Percentiles rank a stretch among this genome's conserved stretches.
phyloP scores from a whole-genome alignment of 2,329 filamentous ascomycete genomes.

The Diatrype stigma region DNA sequence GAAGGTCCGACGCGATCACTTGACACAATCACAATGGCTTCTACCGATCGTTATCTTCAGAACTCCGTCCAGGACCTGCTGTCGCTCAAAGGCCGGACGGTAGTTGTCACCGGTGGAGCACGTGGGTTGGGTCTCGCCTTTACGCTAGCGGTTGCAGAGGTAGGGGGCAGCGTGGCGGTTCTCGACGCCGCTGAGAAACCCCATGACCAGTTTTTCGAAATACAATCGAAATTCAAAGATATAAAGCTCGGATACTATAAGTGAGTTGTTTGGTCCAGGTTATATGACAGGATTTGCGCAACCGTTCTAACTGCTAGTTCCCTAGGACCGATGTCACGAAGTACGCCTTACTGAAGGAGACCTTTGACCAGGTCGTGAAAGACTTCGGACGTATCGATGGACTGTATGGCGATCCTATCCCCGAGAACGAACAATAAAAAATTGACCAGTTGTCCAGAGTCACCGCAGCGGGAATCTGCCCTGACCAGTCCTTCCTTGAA shows the following conservation, averaged over 20 bases:
- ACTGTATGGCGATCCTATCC: too few species aligned
- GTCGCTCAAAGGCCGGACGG: constrained; percentile 6
- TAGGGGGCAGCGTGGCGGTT: constrained; percentile 3
- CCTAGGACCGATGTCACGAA: constrained; percentile 3
- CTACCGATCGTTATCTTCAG: constrained; percentile 5
- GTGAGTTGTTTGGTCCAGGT: neutral
- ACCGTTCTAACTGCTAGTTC: neutral
- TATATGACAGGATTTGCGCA: too few species aligned
- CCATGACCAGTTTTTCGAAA: constrained; percentile 8
- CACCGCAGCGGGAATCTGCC: constrained; percentile 9
- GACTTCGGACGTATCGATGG: too few species aligned
- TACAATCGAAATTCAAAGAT: constrained; percentile 5
- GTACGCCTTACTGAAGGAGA: neutral
- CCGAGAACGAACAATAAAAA: neutral
- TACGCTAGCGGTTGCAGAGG: constrained; percentile 4
- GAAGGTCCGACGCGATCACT: too few species aligned
- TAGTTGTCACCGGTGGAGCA: constrained; percentile 5
- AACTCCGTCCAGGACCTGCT: constrained; percentile 7
- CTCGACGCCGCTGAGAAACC: constrained; percentile 5
- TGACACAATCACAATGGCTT: neutral
- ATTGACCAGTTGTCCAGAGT: too few species aligned
- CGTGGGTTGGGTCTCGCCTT: constrained; percentile 5
- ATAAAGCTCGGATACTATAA: constrained; percentile 7
- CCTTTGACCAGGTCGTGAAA: neutral
- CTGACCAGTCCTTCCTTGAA: constrained; percentile 8